A percentile compares a stretch with the other conserved stretches of the same genome.
Evolutionary conservation across 2,329 filamentous ascomycete species (phyloP).

Genomic region (Stachybotrys echinatus): DNA sequence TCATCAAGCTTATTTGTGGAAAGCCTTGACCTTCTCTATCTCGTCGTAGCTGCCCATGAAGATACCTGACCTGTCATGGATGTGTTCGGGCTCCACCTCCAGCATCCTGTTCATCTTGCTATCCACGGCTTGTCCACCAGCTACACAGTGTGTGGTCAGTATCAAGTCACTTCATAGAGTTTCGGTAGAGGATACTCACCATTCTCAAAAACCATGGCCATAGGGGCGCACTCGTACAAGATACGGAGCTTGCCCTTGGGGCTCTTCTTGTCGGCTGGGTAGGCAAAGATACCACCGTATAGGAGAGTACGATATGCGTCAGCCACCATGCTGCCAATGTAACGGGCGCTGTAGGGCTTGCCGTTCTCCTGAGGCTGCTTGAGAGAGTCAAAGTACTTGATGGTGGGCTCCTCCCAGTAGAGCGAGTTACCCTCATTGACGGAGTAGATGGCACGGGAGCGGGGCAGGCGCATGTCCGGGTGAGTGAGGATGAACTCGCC

Average conservation of each 20-base stretch:
- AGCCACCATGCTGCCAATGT: conserved; percentile 97
- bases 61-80: conserved; percentile 93
- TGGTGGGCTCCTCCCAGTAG: conserved; percentile 89
- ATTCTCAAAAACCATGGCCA: conserved; percentile 99
- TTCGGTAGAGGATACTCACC: conserved; percentile 49
- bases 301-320: conserved; percentile 94
- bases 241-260: conserved; percentile 98
- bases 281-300: conserved; percentile 96
- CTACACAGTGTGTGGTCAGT: conserved; percentile 34
- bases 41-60: conserved; percentile 95
- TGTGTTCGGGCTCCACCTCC: conserved; percentile 80
- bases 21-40: conserved; percentile 88
- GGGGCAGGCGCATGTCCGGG: conserved; percentile 85
- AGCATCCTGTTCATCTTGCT: conserved; percentile 90
- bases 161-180: neutral
- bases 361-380: conserved; percentile 70
- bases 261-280: conserved; percentile 96
- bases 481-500: conserved; percentile 99
- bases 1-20: conserved; percentile 46
- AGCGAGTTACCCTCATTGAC: conserved; percentile 98
- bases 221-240: conserved; percentile 95
- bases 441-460: conserved; percentile 81
- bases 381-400: conserved; percentile 82
- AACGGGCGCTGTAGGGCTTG: conserved; percentile 91
- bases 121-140: conserved; percentile 87